phyloP scores from a whole-genome alignment of 805 yeast species.

The Saturnispora sanitii region DNA sequence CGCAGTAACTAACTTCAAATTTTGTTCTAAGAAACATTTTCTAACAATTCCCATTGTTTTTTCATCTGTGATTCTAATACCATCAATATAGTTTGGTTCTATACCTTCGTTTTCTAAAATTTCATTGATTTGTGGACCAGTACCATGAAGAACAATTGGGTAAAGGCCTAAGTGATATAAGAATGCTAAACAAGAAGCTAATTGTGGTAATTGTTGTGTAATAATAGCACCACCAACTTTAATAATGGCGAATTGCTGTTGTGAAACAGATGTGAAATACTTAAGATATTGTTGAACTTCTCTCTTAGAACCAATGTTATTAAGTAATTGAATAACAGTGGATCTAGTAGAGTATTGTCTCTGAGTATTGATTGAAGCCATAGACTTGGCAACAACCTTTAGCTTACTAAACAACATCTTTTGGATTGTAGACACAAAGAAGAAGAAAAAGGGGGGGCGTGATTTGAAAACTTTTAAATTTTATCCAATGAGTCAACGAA shows the following conservation, averaged over 20 bases:
- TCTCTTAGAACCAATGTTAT: conserved; percentile 93
- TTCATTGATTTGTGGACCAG: conserved; percentile 98
- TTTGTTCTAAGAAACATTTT: conserved; percentile 90
- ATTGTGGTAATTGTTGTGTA: conserved; percentile 84
- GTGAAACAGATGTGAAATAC: conserved; percentile 91
- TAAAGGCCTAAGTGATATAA: conserved; percentile 94
- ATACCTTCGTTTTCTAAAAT: conserved; percentile 88
- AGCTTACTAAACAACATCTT: not conserved
- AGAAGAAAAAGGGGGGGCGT: not conserved
- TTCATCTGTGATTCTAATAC: conserved; percentile 91
- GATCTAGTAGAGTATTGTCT: conserved; percentile 63
- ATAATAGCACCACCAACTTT: conserved; percentile 99
- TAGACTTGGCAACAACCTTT: not conserved
- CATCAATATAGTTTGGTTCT: conserved; percentile 92
- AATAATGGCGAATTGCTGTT: conserved; percentile 96
- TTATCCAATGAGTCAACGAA: conserved; percentile 4
- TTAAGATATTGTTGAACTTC: conserved; percentile 97
- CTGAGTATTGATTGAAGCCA: not conserved
- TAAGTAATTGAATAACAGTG: conserved; percentile 88
- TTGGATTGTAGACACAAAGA: no score
- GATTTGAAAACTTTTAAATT: not conserved
- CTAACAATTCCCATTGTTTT: conserved; percentile 95
- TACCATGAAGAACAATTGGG: conserved; percentile 95
- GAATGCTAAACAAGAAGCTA: conserved; percentile 93
- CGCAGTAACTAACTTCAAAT: conserved; percentile 89